Conservation (phyloP, 1,284 basidiomycete species). For the Coriolopsis trogii region DNA sequence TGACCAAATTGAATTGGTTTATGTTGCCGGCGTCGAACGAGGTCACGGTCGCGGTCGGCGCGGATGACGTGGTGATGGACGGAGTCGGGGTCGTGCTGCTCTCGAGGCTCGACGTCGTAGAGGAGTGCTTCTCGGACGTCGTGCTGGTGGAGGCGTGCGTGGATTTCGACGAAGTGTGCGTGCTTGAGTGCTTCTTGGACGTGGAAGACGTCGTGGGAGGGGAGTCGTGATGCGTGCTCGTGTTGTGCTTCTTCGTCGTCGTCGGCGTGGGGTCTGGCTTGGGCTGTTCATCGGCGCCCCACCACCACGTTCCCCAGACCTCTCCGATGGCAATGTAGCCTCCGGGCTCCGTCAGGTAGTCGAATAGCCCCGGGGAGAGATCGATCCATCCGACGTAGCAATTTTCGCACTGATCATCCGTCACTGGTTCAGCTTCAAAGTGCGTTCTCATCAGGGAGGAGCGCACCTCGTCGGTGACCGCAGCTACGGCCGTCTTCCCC, state of each 20-base stretch:
- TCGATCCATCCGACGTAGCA: conserved; percentile 2
- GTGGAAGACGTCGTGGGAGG: background rate
- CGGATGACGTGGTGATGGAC: background rate
- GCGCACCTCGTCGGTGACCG: conserved; percentile 6
- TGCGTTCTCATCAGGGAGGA: background rate
- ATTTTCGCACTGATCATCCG: background rate
- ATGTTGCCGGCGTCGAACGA: conserved; percentile 22
- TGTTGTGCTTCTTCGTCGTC: conserved; percentile 7
- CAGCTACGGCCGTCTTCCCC: background rate
- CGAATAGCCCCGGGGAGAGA: conserved; percentile 4
- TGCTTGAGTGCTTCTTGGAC: background rate
- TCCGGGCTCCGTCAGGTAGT: conserved; percentile 45
- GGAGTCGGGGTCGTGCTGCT: conserved; percentile 4
- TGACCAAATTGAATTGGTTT: conserved; percentile 22
- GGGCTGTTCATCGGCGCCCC: conserved; percentile 13
- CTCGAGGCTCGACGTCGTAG: background rate
- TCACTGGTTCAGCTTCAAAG: background rate
- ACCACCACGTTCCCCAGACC: conserved; percentile 24
- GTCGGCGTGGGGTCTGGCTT: background rate
- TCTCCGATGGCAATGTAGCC: conserved; percentile 23
- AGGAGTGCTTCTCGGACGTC: background rate
- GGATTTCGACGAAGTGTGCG: conserved; percentile 9
- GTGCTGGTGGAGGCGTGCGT: conserved; percentile 5
- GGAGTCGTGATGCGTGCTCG: conserved; percentile 1
- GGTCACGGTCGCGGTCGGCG: conserved; percentile 4